Evolutionary conservation across 78 protist species (phyloP).

Genomic region (Dictyostelium capitatum): DNA sequence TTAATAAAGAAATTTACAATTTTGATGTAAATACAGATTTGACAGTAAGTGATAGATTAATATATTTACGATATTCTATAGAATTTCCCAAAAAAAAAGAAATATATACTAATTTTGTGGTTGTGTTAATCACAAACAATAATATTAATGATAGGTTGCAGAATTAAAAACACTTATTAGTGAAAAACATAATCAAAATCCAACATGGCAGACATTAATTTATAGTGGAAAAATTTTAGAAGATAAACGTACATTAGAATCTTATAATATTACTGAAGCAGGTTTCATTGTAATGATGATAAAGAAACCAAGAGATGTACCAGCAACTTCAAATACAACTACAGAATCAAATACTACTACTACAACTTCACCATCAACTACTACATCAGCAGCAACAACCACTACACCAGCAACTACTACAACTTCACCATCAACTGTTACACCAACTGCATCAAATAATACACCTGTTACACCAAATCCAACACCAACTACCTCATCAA

Average conservation of each 20-base stretch:
- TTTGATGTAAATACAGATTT: constrained; percentile 50
- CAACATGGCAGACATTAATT: constrained; percentile 85
- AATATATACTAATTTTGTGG: no score
- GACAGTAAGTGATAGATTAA: constrained; percentile 13
- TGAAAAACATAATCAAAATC: constrained; percentile 40
- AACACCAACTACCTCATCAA: constrained; percentile 57
- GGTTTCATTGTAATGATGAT: constrained; percentile 88
- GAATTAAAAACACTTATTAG: constrained; percentile 62
- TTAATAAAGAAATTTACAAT: constrained; percentile 58
- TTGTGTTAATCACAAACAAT: neutral
- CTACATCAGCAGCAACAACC: constrained; percentile 40
- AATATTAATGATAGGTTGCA: constrained; percentile 80
- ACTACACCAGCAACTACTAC: constrained; percentile 42
- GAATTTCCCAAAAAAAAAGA: no score
- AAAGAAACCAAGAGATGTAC: constrained; percentile 77
- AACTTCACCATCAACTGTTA: constrained; percentile 45
- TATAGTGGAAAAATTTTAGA: constrained; percentile 85
- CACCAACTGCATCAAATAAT: constrained; percentile 75
- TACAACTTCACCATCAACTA: constrained; percentile 11
- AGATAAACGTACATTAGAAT: constrained; percentile 43
- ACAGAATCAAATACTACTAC: constrained; percentile 40
- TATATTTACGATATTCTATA: no score
- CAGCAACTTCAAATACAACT: constrained; percentile 42
- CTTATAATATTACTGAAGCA: constrained; percentile 57
- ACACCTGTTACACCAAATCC: constrained; percentile 32